Evolutionary conservation across 169 alveolate genomes (phyloP).

Genomic region (Miamiensis avidus): DNA sequence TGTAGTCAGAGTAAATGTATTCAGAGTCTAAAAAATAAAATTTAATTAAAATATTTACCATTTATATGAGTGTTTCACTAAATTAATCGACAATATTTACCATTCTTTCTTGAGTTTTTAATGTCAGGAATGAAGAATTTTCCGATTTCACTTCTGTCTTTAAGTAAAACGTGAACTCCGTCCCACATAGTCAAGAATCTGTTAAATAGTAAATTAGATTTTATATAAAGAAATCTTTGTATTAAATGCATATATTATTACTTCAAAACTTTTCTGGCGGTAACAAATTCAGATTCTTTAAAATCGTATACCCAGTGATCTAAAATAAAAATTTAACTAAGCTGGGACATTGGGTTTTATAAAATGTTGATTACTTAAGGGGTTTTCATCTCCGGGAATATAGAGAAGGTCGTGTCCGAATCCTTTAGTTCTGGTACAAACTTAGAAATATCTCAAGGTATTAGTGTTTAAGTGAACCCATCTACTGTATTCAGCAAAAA

Average conservation of each 20-base stretch:
- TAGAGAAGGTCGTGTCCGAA: conserved; percentile 53
- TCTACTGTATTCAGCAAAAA: conserved; percentile 68
- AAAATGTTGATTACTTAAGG: conserved; percentile 45
- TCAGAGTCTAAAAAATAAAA: conserved; percentile 37
- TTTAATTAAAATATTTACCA: background rate
- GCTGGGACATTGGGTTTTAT: background rate
- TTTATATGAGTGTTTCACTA: too few species aligned
- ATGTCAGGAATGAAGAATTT: conserved; percentile 63
- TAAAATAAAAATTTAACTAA: background rate
- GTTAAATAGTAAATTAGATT: conserved; percentile 22
- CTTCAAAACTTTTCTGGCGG: conserved; percentile 37
- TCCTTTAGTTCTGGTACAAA: conserved; percentile 66
- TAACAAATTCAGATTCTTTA: conserved; percentile 26
- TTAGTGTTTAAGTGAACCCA: conserved; percentile 71
- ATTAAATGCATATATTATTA: background rate
- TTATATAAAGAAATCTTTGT: conserved; percentile 10
- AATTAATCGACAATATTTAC: background rate
- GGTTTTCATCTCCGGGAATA: conserved; percentile 59
- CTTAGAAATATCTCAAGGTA: conserved; percentile 70
- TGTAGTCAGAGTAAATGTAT: conserved; percentile 60
- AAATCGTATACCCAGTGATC: conserved; percentile 72
- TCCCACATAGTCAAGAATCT: conserved; percentile 64
- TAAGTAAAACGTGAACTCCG: conserved; percentile 62
- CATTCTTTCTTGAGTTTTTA: conserved; percentile 24
- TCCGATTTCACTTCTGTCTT: conserved; percentile 73